A percentile compares a stretch with the other conserved stretches of the same genome.
phyloP scores from a whole-genome alignment of 2,329 filamentous ascomycete genomes.

The Fusarium begoniae region DNA sequence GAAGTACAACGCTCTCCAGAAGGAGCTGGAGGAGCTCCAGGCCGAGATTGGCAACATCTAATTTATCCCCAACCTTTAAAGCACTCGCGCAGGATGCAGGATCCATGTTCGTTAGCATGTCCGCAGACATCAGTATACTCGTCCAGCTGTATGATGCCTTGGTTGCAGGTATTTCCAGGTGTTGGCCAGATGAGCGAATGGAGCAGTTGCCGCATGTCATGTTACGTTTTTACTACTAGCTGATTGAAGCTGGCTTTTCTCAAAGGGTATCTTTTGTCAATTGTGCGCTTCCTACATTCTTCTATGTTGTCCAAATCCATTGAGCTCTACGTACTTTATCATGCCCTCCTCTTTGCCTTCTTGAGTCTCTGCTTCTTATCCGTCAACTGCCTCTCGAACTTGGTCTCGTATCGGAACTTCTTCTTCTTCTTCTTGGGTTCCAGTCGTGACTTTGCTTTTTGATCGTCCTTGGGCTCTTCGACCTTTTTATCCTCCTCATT shows the following conservation, averaged over 20 bases:
- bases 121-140: slow-evolving; percentile 28
- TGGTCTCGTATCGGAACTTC: slow-evolving; percentile 93
- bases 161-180: slow-evolving; percentile 39
- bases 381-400: slow-evolving; percentile 81
- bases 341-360: slow-evolving; percentile 41
- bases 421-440: slow-evolving; percentile 82
- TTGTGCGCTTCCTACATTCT: slow-evolving; percentile 30
- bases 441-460: slow-evolving; percentile 44
- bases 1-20: slow-evolving; percentile 85
- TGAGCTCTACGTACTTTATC: slow-evolving; percentile 3
- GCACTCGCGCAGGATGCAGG: slow-evolving; percentile 35
- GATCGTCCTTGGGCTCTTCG: slow-evolving; percentile 37
- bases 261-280: slow-evolving; percentile 46
- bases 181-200: slow-evolving; percentile 43
- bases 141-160: slow-evolving; percentile 32
- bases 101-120: slow-evolving; percentile 28
- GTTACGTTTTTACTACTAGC: slow-evolving; percentile 45
- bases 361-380: slow-evolving; percentile 77
- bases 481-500: slow-evolving; percentile 49
- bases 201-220: slow-evolving; percentile 46
- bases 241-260: slow-evolving; percentile 43
- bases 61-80: slow-evolving; percentile 43
- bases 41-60: slow-evolving; percentile 93
- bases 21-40: slow-evolving; percentile 92
- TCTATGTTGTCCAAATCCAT: slow-evolving; percentile 21